A percentile compares a stretch with the other conserved stretches of the same genome.
Conservation (phyloP, 208 protist genomes). For the Leishmania lainsoni region DNA sequence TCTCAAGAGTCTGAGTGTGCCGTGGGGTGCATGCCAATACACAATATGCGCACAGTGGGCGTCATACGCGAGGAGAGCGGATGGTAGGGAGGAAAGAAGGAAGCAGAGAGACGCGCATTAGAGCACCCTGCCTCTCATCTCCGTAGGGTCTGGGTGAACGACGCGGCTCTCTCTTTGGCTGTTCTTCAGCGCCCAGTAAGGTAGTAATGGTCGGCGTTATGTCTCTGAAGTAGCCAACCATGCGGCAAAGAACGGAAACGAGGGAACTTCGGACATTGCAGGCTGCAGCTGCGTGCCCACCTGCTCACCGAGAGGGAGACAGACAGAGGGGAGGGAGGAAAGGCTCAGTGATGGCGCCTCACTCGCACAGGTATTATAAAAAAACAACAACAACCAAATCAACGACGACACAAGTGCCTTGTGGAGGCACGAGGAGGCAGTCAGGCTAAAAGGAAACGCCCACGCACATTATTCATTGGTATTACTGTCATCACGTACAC, state of each 20-base stretch:
- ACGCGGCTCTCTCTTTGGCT: background rate
- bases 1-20: background rate
- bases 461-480: background rate
- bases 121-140: background rate
- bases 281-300: background rate
- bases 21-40: background rate
- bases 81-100: background rate
- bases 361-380: background rate
- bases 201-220: background rate
- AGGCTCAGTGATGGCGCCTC: background rate
- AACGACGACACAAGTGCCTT: background rate
- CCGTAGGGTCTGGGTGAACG: background rate
- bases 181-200: background rate
- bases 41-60: background rate
- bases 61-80: background rate
- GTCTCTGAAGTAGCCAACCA: background rate
- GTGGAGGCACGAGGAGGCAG: background rate
- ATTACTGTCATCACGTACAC: background rate
- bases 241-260: background rate
- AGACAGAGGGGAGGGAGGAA: background rate
- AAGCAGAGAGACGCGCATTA: background rate
- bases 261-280: background rate
- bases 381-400: background rate
- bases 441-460: background rate
- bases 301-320: background rate